Conservation (phyloP, 495 filamentous ascomycete species). For the Neurospora pannonica region DNA sequence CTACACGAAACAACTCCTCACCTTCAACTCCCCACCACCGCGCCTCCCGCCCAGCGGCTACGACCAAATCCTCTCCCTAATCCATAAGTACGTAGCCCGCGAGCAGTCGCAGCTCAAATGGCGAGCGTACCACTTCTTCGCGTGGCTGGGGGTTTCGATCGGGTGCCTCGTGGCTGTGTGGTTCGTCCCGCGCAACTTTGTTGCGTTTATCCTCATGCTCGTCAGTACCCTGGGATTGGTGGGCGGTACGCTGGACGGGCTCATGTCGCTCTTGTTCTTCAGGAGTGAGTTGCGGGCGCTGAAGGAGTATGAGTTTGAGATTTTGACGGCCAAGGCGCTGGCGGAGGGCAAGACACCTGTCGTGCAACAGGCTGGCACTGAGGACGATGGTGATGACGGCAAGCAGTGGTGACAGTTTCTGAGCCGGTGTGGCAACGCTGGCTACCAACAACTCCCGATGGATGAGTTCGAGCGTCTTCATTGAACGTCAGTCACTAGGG, state of each 20-base stretch:
- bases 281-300: conserved; percentile 71
- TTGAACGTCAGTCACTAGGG: not conserved
- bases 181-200: conserved; percentile 68
- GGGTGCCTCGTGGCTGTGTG: conserved; percentile 73
- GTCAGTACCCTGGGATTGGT: conserved; percentile 66
- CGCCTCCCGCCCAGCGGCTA: conserved; percentile 42
- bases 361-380: conserved; percentile 12
- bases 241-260: conserved; percentile 68
- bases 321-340: conserved; percentile 53
- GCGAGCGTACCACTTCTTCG: conserved; percentile 63
- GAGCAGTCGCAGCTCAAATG: conserved; percentile 59
- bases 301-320: conserved; percentile 94
- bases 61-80: conserved; percentile 61
- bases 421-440: not conserved
- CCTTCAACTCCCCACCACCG: conserved; percentile 3
- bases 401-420: conserved; percentile 6
- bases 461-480: not conserved
- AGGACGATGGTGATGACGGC: conserved; percentile 9
- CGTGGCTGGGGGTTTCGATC: conserved; percentile 53
- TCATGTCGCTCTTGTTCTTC: conserved; percentile 82
- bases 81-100: conserved; percentile 53
- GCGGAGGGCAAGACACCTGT: conserved; percentile 9
- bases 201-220: conserved; percentile 72
- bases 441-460: not conserved
- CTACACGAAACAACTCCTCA: conserved; percentile 19